Base-by-base conservation (phyloP, 1,139 yeast genomes). In the Yamadazyma mexicana region DNA sequence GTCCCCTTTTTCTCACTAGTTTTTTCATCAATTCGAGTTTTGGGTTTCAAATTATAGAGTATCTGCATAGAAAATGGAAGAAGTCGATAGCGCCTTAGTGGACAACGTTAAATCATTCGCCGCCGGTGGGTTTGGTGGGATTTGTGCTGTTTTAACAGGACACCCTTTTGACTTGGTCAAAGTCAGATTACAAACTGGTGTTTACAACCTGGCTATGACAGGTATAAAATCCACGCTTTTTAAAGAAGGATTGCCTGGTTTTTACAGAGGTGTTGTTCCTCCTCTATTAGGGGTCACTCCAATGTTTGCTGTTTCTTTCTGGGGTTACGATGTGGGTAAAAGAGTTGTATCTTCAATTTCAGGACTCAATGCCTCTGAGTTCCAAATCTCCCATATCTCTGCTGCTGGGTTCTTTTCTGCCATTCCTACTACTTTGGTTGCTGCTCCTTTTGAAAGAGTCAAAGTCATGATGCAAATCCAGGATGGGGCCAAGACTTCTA, bases 271-370 rank as follows among this genome's bases (percentile, higher is more conserved):
- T 43, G 95, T 87, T 22, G 73, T 83, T 26, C 95, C 96, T 9
- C 98, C 98, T 5, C 69, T 92, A 38, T 62, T 87, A 22, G 98
- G 98, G 24, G 98, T 92, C 22, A 92, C 98, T 0, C 98, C 98
- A 30, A 92, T 92, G 88, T 92, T 92, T 70, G 98, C 98, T 9
- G 94, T 92, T 25, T 87, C 96, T 2, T 92, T 92, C 71, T 91
- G 98, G 98, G 98, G 98, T 58, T 92, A 92, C 65, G 98, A 89
- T 56, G 73, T 88, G 40, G 98, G 98, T 46, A 89, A 89, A 66
- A 79, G 80, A 48, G 45, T 91, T 9, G 95, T 91, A 3, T 51
- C 73, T 1, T 52, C 66, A 5, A 57, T 60, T 37, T 63, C 75
- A 5, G 75, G 77, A 1, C 63, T 64, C 32, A 56, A 61, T 12